Percentiles rank a stretch among this genome's conserved stretches.
These are phyloP conservation scores for Mycosphaerella sp. DNA, from an alignment of 2,329 filamentous ascomycete genomes.

Conservation along the genomic window DNA sequence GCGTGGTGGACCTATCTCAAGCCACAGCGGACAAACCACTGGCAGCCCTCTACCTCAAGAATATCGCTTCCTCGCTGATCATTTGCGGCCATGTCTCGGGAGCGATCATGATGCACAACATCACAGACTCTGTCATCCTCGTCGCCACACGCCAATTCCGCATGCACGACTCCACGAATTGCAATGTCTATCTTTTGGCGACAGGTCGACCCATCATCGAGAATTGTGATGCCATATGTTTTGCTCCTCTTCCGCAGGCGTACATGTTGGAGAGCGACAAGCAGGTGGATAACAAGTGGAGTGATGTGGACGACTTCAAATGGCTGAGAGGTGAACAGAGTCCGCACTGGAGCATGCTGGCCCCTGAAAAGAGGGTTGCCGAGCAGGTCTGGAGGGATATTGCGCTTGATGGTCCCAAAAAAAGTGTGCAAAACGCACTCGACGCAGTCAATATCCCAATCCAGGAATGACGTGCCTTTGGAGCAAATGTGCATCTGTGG, in stretches of 20 bases:
- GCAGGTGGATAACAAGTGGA: constrained; percentile 61
- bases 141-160: constrained; percentile 80
- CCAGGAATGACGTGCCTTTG: neutral
- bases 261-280: constrained; percentile 42
- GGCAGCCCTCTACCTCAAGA: constrained; percentile 62
- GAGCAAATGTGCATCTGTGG: too few species aligned
- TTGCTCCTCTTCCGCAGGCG: constrained; percentile 63
- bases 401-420: constrained; percentile 57
- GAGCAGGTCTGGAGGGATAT: constrained; percentile 58
- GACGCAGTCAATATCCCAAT: constrained; percentile 31
- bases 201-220: constrained; percentile 88
- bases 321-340: constrained; percentile 84
- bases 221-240: constrained; percentile 70
- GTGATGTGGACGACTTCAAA: constrained; percentile 94
- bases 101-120: constrained; percentile 71
- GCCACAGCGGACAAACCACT: constrained; percentile 52
- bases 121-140: constrained; percentile 67
- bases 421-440: constrained; percentile 61
- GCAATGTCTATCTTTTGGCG: constrained; percentile 78
- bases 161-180: constrained; percentile 78
- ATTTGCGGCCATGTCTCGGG: constrained; percentile 73
- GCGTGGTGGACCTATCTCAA: constrained; percentile 73
- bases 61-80: constrained; percentile 64
- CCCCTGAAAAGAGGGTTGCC: constrained; percentile 40
- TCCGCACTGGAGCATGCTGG: constrained; percentile 77